Base-by-base conservation (phyloP, 2,329 filamentous ascomycete species). In the Trichoderma koningiopsis region DNA sequence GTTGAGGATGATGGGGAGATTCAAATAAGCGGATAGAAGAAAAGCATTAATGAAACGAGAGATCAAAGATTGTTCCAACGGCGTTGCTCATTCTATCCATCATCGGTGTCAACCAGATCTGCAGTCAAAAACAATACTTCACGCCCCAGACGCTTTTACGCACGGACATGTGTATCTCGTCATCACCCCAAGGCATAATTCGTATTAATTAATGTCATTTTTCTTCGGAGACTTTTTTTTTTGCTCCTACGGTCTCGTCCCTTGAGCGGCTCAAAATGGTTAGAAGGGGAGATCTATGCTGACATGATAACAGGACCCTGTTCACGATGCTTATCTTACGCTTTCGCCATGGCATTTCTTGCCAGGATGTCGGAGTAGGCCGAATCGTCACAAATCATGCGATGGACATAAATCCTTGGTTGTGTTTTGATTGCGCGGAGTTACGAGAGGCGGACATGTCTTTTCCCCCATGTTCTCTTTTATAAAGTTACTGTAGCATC, bases 241-340 rank as follows among this genome's bases (percentile, higher is more conserved):
- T 10, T 10, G 24, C 37, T 24, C 3, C 3, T 4, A 5, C n/a
- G 14, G 27, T 33, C 24, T 61, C 40, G 27, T 31, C 4, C 37
- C 24, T 11, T 29, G 11, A 13, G 1, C 1, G 22, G 14, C 27
- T 57, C 16, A 43, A 56, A 13, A 29, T 31, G n/a, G 22, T 49
- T 29, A 53, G 27, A 29, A 27, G 4, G 33, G 33, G 71, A 62
- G 27, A 68, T 73, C 8, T 61, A 55, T 19, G 47, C 61, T 40
- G 61, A 64, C 61, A 35, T 47, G 61, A 64, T 37, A 55, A 53
- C 24, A 10, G 24, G 22, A 33, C 29, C 40, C 27, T 49, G 43
- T 55, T n/a, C 47, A 64, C 47, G 29, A 62, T 62, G 60, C 60
- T 53, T 64, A 64, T 64, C 61, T 64, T 55, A 55, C 61, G 31